Base-by-base conservation (phyloP, 371 early-diverging fungal genomes). In the Rhizopus microsporus region DNA sequence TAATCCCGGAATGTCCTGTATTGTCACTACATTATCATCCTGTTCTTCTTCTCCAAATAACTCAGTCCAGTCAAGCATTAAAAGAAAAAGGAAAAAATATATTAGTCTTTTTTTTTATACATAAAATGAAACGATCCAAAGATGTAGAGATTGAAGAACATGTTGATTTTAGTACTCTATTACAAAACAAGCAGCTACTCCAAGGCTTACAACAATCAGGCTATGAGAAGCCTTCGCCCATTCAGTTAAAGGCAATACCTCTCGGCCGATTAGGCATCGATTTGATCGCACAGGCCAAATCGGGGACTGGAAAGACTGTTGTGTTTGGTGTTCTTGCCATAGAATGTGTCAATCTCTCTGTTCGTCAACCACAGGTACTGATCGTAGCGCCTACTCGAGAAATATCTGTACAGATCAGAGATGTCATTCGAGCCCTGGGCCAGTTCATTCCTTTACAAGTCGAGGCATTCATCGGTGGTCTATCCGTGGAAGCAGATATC, bases 261-360 rank as follows among this genome's bases (percentile, higher is more conserved):
- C 80, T 92, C 16, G 91, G 94, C 30, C 78, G 90, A 17, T 73
- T 83, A 12, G 94, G 93, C 6, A 77, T 86, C 8, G 93, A 96
- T 74, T 78, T 94, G 58, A 88, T 93, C 34, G 94, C 95, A 10
- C 95, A 95, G 64, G 95, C 96, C 32, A 94, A 96, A 71, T 93
- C 95, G 42, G 98, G 98, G 37, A 97, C 98, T 5, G 98, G 98
- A 34, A 98, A 98, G 68, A 97, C 98, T 0, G 93, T 93, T 29
- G 95, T 95, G 1, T 98, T 98, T 80, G 85, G 91, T n/a, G 90
- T 96, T 52, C 90, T 92, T 23, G 83, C 89, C 6, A 78, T 98
- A 23, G 95, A 97, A 67, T 59, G 72, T 10, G 78, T 94, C 57
- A 83, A 90, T 60, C 56, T 75, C 6, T 12, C 45, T 5, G 15